Percentiles rank a stretch among this genome's conserved stretches.
Conservation (phyloP, 495 filamentous ascomycete species). For the Astrothelium subdiscretum region DNA sequence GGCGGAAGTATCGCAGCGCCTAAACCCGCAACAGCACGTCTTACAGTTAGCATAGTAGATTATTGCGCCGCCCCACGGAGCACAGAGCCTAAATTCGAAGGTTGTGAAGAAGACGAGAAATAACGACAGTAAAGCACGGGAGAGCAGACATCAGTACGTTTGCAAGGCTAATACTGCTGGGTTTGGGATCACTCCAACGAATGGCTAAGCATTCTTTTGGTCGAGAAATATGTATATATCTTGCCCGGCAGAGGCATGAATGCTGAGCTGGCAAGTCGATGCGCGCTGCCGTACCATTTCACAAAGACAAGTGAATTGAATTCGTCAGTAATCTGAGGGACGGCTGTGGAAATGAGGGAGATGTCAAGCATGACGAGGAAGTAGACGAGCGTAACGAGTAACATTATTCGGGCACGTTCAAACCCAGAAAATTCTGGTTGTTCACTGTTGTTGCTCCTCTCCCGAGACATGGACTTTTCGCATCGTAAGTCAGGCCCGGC, state of each 20-base stretch:
- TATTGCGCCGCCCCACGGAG: slow-evolving; percentile 12
- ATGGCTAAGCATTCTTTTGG: slow-evolving; percentile 25
- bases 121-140: slow-evolving; percentile 2
- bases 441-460: no score
- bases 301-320: slow-evolving; percentile 25
- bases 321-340: slow-evolving; percentile 22
- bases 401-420: neutral
- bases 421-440: neutral
- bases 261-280: slow-evolving; percentile 22
- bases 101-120: slow-evolving; percentile 14
- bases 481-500: no score
- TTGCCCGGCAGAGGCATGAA: slow-evolving; percentile 27
- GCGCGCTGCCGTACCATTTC: slow-evolving; percentile 27
- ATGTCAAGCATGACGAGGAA: slow-evolving; percentile 26
- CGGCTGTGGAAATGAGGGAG: slow-evolving; percentile 18
- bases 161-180: neutral
- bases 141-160: neutral
- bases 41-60: slow-evolving; percentile 14
- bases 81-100: slow-evolving; percentile 13
- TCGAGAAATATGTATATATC: slow-evolving; percentile 21
- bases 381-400: slow-evolving; percentile 21
- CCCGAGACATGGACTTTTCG: no score
- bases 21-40: slow-evolving; percentile 13
- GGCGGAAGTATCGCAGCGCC: slow-evolving; percentile 15
- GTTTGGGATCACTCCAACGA: neutral